Base-by-base conservation (phyloP, 306 rosid genomes). In the Cucurbita ficifolia region DNA sequence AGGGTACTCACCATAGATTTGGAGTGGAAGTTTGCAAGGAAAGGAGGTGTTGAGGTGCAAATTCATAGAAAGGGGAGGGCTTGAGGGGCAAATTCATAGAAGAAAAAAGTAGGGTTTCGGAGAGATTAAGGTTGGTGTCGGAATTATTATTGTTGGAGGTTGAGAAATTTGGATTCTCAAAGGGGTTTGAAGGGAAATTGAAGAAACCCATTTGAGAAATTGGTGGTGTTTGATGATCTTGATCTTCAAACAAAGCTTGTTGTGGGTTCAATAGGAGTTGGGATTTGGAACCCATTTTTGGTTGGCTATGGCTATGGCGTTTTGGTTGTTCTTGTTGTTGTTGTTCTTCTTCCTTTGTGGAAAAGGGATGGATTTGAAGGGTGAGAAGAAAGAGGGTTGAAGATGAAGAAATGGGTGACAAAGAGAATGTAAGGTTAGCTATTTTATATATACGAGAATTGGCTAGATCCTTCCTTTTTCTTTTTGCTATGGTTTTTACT, bases 1-100 rank as follows among this genome's bases (percentile, higher is more conserved):
- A 29, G 33, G 33, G 33, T 29, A 46, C 68, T 84, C 80, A 94
- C 98, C 98, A 90, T 79, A 86, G 78, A 85, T 94, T 89, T 65
- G 87, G 22, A 59, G 56, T 77, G 0, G 98, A 86, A 78, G 92
- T 86, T 73, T 88, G 94, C 87, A 91, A 82, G 76, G 99, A 91
- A 65, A 91, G 91, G 55, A 89, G 92, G 8, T 86, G 92, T 76
- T 85, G 21, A 77, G 83, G 92, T 57, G 82, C 85, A 64, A 89
- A 77, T 60, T 57, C 57, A 65, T 14, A 52, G 12, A 78, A n/a
- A 16, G 40, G 67, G 35, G 78, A n/a, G 57, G 70, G 83, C 79
- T 82, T 88, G 21, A 45, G 58, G 46, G 70, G 74, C 49, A 76
- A 79, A 53, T 29, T 29, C 33, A 77, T 38, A 13, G 84, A 61